Percentiles rank a stretch among this genome's conserved stretches.
Conservation (phyloP, 768 basidiomycete genomes). For the Hygrocybe punicea region DNA sequence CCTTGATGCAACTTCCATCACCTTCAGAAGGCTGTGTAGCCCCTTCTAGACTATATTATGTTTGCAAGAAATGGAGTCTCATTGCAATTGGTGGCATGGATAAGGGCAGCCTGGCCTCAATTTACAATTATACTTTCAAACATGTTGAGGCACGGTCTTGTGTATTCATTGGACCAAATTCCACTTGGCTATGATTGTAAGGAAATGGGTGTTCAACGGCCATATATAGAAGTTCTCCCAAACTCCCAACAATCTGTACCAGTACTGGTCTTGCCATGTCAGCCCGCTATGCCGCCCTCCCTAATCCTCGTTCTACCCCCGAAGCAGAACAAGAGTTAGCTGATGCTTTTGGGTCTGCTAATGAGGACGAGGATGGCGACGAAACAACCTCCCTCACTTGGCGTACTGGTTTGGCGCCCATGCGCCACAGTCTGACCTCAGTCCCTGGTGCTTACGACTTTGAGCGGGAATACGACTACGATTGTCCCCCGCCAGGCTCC, state of each 20-base stretch:
- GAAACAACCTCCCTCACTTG: constrained; percentile 41
- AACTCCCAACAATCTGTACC: too few species aligned
- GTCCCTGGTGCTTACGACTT: constrained; percentile 62
- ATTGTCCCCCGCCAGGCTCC: constrained; percentile 74
- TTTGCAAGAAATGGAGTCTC: too few species aligned
- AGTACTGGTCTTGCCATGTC: constrained; percentile 45
- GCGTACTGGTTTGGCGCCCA: neutral
- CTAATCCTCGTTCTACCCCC: constrained; percentile 45
- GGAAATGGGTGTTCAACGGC: too few species aligned
- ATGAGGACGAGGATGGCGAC: constrained; percentile 43
- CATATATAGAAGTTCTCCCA: too few species aligned
- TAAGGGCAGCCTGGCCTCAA: too few species aligned
- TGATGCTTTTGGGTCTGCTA: constrained; percentile 69
- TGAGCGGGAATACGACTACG: constrained; percentile 73
- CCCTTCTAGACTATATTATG: too few species aligned
- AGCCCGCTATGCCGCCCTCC: constrained; percentile 51
- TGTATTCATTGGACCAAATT: too few species aligned
- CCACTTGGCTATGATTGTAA: too few species aligned
- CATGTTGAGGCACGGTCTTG: too few species aligned
- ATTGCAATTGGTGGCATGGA: too few species aligned
- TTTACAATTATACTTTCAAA: too few species aligned
- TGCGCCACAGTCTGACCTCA: constrained; percentile 4
- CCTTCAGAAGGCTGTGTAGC: too few species aligned
- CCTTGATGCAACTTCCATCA: neutral
- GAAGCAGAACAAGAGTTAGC: constrained; percentile 63